Base-by-base conservation (phyloP, 2,329 filamentous ascomycete genomes). In the Fusarium chaquense region DNA sequence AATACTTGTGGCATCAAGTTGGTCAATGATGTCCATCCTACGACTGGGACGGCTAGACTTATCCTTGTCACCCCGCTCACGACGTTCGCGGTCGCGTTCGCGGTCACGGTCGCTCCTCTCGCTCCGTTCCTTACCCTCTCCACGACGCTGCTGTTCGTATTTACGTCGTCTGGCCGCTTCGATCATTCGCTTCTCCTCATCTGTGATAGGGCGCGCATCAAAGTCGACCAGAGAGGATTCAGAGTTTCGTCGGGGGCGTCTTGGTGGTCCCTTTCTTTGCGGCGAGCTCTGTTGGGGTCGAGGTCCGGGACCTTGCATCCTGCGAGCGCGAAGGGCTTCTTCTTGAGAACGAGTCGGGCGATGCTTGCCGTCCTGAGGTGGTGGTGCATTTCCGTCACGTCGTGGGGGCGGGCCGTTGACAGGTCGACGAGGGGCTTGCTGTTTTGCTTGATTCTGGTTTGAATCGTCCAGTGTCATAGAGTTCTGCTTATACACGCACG, bases 1-100 rank as follows among this genome's bases (percentile, higher is more conserved):
- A 73, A 98, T 97, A 78, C 94, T 94, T 6, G 94, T 98, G 67
- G 96, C 94, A 82, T 98, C 96, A 70, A 99, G 84, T 79, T 98
- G 95, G 82, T 99, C 96, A 75, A 99, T 98, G 46, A 98, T 87
- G 78, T 99, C 96, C 70, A 98, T 81, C 71, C 85, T 86, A 55
- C 83, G 79, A 72, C 81, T 85, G 15, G 81, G 78, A 50, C 81
- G 80, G 61, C 85, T 85, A 13, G 80, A 75, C 70, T 83, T 84
- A 75, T 85, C 83, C 71, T 82, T 85, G 62, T 85, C 85, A 61
- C 79, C 77, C 28, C 70, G 68, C 20, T 76, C 75, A 24, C 63
- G 49, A 13, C 49, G 47, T 12, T 47, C 60, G n/a, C 65, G 65
- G 6, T 68, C 65, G 7, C 63, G 50, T n/a, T 67, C 64, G 7